These are phyloP conservation scores for Mycotypha africana DNA, from an alignment of 371 early-diverging fungal species.

Conservation along the genomic window DNA sequence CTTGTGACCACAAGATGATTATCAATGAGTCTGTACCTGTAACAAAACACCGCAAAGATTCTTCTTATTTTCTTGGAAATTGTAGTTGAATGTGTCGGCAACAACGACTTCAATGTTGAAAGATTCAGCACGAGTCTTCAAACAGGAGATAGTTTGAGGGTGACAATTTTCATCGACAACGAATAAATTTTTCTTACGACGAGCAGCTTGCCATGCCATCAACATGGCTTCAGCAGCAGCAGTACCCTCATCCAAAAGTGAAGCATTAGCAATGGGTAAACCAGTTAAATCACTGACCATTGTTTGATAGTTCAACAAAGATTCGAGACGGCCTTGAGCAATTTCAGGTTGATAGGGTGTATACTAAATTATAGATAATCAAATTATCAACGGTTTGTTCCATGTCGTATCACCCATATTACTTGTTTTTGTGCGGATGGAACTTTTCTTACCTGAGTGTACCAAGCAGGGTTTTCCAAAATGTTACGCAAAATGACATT, in stretches of 20 bases:
- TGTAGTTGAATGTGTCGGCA: conserved; percentile 70
- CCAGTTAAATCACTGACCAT: conserved; percentile 93
- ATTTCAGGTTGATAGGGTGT: conserved; percentile 99
- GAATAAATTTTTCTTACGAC: conserved; percentile 76
- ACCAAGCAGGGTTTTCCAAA: conserved; percentile 97
- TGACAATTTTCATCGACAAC: conserved; percentile 90
- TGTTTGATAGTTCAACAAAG: conserved; percentile 94
- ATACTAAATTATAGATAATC: conserved; percentile 68
- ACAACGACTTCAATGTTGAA: conserved; percentile 88
- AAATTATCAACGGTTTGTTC: no score
- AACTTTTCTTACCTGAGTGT: conserved; percentile 83
- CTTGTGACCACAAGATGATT: background rate
- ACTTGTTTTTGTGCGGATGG: no score
- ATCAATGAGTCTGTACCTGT: conserved; percentile 66
- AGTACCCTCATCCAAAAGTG: conserved; percentile 95
- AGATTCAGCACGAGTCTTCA: conserved; percentile 90
- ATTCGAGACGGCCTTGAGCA: conserved; percentile 95
- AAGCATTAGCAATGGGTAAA: conserved; percentile 92
- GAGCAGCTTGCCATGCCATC: conserved; percentile 73
- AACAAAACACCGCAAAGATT: conserved; percentile 84
- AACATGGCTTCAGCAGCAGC: conserved; percentile 98
- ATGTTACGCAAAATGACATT: conserved; percentile 93
- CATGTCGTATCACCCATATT: no score
- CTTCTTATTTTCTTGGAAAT: conserved; percentile 69
- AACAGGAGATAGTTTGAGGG: conserved; percentile 91